Conservation (phyloP, 345 rosid genomes). For the Brassica rapa region DNA sequence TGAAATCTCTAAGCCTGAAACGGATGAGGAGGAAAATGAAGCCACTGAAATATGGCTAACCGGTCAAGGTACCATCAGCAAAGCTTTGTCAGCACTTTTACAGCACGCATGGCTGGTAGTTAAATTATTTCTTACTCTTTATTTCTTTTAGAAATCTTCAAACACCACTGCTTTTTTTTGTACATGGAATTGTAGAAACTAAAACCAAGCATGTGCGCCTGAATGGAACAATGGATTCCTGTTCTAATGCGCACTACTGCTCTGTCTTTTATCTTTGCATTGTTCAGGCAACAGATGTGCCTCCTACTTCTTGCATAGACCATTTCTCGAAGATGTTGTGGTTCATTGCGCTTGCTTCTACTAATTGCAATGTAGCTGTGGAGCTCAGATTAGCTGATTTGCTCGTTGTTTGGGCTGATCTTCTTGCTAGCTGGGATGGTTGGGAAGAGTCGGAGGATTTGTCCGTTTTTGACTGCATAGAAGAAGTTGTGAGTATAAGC, state of each 20-base stretch:
- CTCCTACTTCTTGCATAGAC: slow-evolving; percentile 61
- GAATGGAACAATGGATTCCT: slow-evolving; percentile 16
- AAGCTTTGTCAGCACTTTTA: slow-evolving; percentile 67
- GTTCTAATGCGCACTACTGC: slow-evolving; percentile 23
- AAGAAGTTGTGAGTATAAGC: slow-evolving; percentile 62
- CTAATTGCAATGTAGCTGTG: slow-evolving; percentile 42
- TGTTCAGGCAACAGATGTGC: slow-evolving; percentile 51
- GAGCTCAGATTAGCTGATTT: slow-evolving; percentile 66
- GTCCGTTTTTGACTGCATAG: slow-evolving; percentile 76
- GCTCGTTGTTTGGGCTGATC: slow-evolving; percentile 69
- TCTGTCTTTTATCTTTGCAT: slow-evolving; percentile 34
- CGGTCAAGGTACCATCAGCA: slow-evolving; percentile 63
- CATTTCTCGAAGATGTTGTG: slow-evolving; percentile 63
- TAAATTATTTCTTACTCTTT: slow-evolving; percentile 31
- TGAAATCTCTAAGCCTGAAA: slow-evolving; percentile 61
- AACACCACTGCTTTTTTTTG: neutral
- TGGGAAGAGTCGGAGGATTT: slow-evolving; percentile 95
- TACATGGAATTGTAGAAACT: slow-evolving; percentile 7
- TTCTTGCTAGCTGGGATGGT: slow-evolving; percentile 77
- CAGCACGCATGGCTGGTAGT: slow-evolving; percentile 70
- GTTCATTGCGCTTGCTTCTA: slow-evolving; percentile 60
- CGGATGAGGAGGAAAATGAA: slow-evolving; percentile 44
- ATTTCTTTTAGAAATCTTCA: slow-evolving; percentile 5
- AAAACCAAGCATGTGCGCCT: slow-evolving; percentile 19
- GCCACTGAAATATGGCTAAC: slow-evolving; percentile 51